A percentile compares a stretch with the other conserved stretches of the same genome.
phyloP scores from a whole-genome alignment of 345 rosid genomes.

The Crucihimalaya himalaica region DNA sequence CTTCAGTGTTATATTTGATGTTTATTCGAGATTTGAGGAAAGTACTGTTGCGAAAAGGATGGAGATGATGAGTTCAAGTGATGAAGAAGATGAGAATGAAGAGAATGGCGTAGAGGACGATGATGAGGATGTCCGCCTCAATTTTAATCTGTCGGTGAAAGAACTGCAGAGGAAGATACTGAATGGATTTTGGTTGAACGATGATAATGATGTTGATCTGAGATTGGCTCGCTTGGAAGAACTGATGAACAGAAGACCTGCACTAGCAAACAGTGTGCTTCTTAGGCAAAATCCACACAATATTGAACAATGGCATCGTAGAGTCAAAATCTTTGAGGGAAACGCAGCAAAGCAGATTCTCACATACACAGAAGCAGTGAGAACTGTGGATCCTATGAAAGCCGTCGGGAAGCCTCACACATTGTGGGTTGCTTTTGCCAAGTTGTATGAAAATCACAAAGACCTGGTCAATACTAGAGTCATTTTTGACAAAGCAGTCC shows the following conservation, averaged over 20 bases:
- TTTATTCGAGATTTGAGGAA: conserved; percentile 80
- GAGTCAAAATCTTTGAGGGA: conserved; percentile 90
- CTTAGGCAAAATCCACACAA: conserved; percentile 96
- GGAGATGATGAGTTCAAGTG: conserved; percentile 65
- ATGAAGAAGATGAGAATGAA: conserved; percentile 58
- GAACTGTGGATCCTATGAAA: conserved; percentile 93
- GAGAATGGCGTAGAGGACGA: conserved; percentile 55
- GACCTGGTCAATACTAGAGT: conserved; percentile 88
- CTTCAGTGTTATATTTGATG: conserved; percentile 90
- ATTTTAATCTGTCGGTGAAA: conserved; percentile 51
- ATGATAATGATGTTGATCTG: conserved; percentile 82
- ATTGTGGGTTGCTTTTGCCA: conserved; percentile 89
- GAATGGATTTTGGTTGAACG: conserved; percentile 82
- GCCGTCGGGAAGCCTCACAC: conserved; percentile 99
- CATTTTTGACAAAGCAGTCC: conserved; percentile 95
- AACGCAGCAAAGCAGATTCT: conserved; percentile 87
- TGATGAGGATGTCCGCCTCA: conserved; percentile 72
- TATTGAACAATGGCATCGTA: conserved; percentile 97
- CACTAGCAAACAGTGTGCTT: conserved; percentile 89
- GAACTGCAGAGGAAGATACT: conserved; percentile 82
- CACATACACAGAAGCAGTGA: conserved; percentile 94
- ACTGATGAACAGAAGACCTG: conserved; percentile 84
- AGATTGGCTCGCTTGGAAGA: conserved; percentile 81
- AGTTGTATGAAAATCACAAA: conserved; percentile 79
- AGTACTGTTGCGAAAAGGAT: conserved; percentile 71